phyloP scores from a whole-genome alignment of 192 early-diverging fungal species.

The Umbelopsis vinacea region DNA sequence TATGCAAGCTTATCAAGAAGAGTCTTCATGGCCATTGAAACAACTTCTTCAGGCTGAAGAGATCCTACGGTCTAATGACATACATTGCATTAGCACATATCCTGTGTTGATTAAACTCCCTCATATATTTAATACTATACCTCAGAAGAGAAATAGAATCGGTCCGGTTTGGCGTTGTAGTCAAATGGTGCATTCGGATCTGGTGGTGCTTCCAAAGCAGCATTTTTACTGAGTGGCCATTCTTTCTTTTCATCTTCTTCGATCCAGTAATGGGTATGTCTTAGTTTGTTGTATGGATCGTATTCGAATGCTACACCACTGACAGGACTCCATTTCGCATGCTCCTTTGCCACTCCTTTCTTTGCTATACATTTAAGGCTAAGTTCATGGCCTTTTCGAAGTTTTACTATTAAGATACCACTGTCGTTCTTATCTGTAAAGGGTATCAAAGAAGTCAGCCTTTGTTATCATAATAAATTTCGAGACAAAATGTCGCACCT shows the following conservation, averaged over 20 bases:
- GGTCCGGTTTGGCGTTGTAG: constrained; percentile 78
- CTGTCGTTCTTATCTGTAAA: constrained; percentile 58
- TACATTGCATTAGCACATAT: neutral
- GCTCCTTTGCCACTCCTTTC: constrained; percentile 97
- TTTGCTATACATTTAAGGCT: constrained; percentile 91
- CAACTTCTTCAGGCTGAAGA: constrained; percentile 73
- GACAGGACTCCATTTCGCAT: constrained; percentile 96
- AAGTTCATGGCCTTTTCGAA: constrained; percentile 92
- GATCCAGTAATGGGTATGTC: constrained; percentile 92
- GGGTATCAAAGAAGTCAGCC: neutral
- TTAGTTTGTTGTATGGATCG: constrained; percentile 93
- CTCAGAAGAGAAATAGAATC: constrained; percentile 80
- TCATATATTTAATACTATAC: constrained; percentile 29
- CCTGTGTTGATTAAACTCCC: neutral
- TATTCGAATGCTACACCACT: constrained; percentile 93
- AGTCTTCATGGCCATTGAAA: constrained; percentile 68
- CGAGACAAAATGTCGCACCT: constrained; percentile 35
- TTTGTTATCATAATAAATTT: neutral
- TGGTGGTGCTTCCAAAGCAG: constrained; percentile 59
- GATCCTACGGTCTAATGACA: constrained; percentile 68
- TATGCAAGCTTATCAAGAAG: constrained; percentile 76
- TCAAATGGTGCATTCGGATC: constrained; percentile 68
- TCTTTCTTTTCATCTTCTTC: constrained; percentile 90
- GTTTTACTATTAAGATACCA: constrained; percentile 85
- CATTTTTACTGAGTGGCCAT: constrained; percentile 73